These are phyloP conservation scores for Geum urbanum DNA, from an alignment of 306 rosid species.

Conservation along the genomic window DNA sequence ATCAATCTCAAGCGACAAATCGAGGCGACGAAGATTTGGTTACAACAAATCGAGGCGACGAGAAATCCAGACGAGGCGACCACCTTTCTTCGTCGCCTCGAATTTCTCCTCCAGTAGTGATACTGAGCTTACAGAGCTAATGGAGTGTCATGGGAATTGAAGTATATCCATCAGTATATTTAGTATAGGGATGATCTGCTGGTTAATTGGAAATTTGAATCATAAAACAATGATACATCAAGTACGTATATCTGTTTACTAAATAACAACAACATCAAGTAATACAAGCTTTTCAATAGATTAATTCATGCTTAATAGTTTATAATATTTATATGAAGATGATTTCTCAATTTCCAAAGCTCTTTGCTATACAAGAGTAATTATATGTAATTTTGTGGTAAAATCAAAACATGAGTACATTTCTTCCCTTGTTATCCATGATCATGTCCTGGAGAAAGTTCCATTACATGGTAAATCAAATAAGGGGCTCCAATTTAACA, in stretches of 20 bases:
- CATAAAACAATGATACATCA: not conserved
- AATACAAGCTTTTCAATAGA: not conserved
- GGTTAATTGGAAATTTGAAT: not conserved
- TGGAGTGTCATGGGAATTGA: no score
- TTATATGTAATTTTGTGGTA: not conserved
- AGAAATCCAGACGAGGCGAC: no score
- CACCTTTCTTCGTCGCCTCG: no score
- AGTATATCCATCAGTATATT: no score
- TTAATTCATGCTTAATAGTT: not conserved
- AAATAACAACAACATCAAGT: not conserved
- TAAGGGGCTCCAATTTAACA: constrained; percentile 56
- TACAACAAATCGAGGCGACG: no score
- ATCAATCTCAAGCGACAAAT: no score
- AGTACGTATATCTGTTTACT: not conserved
- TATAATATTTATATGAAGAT: not conserved
- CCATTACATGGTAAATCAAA: constrained; percentile 59
- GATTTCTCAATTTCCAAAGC: not conserved
- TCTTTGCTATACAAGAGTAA: constrained; percentile 1
- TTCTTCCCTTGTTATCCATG: not conserved
- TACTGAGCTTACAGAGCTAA: no score
- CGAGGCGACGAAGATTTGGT: no score
- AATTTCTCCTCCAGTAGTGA: no score
- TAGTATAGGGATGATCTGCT: no score
- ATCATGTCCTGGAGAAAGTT: constrained; percentile 46
- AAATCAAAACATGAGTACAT: constrained; percentile 17